phyloP scores from a whole-genome alignment of 1,284 basidiomycete genomes.

The Coniferiporia weirii region DNA sequence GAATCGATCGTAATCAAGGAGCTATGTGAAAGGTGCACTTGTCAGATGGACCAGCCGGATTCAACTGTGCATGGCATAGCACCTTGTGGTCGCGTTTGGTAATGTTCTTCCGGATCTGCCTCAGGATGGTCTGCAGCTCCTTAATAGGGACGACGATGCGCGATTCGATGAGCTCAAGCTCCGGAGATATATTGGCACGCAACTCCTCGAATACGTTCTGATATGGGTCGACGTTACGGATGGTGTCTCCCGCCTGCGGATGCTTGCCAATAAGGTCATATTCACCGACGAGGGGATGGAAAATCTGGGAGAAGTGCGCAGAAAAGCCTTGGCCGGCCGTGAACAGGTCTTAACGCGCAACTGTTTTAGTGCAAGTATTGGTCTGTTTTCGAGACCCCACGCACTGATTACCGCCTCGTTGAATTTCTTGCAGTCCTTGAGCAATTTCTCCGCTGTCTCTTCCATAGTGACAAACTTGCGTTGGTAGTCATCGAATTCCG shows the following conservation, averaged over 20 bases:
- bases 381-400: constrained; percentile 24
- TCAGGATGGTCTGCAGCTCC: constrained; percentile 84
- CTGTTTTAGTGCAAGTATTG: constrained; percentile 1
- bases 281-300: constrained; percentile 79
- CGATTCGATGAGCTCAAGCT: constrained; percentile 92
- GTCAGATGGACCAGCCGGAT: neutral
- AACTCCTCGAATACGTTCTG: constrained; percentile 81
- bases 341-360: constrained; percentile 61
- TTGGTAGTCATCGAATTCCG: constrained; percentile 82
- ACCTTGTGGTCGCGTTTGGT: constrained; percentile 97
- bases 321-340: constrained; percentile 74
- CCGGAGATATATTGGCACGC: constrained; percentile 73
- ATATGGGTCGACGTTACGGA: constrained; percentile 73
- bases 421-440: constrained; percentile 90
- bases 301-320: constrained; percentile 71
- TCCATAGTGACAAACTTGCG: constrained; percentile 78
- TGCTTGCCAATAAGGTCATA: constrained; percentile 77
- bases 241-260: constrained; percentile 74
- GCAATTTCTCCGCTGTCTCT: constrained; percentile 78
- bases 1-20: constrained; percentile 93
- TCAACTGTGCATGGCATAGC: constrained; percentile 17
- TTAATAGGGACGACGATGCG: constrained; percentile 83
- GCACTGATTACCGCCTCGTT: constrained; percentile 75
- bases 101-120: constrained; percentile 89
- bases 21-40: constrained; percentile 36